Conservation (phyloP, 805 yeast species). For the Kodamaea laetipori region DNA sequence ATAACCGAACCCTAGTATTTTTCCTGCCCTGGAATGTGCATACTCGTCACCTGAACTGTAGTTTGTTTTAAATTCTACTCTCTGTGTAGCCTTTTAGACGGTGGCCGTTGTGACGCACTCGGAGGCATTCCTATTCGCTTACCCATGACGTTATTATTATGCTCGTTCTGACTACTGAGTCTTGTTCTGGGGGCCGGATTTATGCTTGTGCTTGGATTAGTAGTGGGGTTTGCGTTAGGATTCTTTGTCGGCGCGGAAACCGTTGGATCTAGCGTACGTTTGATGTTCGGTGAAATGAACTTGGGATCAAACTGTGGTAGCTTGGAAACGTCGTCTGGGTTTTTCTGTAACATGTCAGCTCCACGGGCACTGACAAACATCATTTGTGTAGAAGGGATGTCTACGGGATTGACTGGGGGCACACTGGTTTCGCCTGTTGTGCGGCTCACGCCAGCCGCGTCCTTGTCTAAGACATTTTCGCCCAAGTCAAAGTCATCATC, state of each 20-base stretch:
- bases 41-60: too few relatives aligned
- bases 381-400: constrained; percentile 14
- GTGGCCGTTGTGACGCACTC: constrained; percentile 24
- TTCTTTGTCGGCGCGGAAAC: constrained; percentile 47
- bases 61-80: too few relatives aligned
- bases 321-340: constrained; percentile 43
- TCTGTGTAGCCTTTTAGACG: constrained; percentile 27
- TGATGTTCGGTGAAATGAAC: constrained; percentile 52
- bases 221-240: constrained; percentile 14
- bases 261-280: constrained; percentile 62
- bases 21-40: too few relatives aligned
- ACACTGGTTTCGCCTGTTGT: constrained; percentile 1
- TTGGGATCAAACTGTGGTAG: constrained; percentile 57
- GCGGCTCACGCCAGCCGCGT: not conserved
- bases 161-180: not conserved
- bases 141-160: constrained; percentile 17
- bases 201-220: not conserved
- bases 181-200: constrained; percentile 10
- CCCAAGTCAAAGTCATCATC: constrained; percentile 15
- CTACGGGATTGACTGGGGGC: not conserved
- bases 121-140: constrained; percentile 42
- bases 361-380: constrained; percentile 65
- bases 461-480: constrained; percentile 3
- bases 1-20: too few relatives aligned
- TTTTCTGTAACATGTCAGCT: constrained; percentile 56